A percentile compares a stretch with the other conserved stretches of the same genome.
phyloP scores from a whole-genome alignment of 768 basidiomycete species.

The Trametes villosa region DNA sequence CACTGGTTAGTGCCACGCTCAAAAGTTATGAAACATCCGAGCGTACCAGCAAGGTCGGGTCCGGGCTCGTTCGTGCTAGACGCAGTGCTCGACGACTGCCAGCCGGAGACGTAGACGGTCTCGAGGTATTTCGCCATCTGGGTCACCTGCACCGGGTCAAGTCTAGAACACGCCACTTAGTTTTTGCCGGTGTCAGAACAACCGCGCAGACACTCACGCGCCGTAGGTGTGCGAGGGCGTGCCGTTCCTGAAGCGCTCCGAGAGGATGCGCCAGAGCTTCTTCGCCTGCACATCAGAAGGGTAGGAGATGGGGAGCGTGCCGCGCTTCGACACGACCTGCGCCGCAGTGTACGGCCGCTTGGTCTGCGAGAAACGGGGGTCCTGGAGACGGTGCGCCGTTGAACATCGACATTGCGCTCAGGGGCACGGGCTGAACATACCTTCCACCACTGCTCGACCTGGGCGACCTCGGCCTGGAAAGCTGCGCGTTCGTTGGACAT shows the following conservation, averaged over 20 bases:
- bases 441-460: slow-evolving; percentile 94
- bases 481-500: slow-evolving; percentile 71
- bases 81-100: slow-evolving; percentile 94
- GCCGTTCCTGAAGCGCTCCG: slow-evolving; percentile 73
- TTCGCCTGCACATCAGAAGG: slow-evolving; percentile 84
- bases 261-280: slow-evolving; percentile 81
- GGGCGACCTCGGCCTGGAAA: slow-evolving; percentile 81
- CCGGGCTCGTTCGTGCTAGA: slow-evolving; percentile 95
- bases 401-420: background rate
- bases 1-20: background rate
- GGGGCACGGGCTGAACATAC: slow-evolving; percentile 44
- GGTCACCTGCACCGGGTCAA: slow-evolving; percentile 96
- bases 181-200: no score
- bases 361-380: slow-evolving; percentile 83
- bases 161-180: slow-evolving; percentile 54
- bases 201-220: slow-evolving; percentile 66
- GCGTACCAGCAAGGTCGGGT: slow-evolving; percentile 92
- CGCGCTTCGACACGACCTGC: slow-evolving; percentile 93
- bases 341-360: slow-evolving; percentile 91
- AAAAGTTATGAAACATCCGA: background rate
- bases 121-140: slow-evolving; percentile 99
- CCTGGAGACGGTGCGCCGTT: slow-evolving; percentile 47
- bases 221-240: slow-evolving; percentile 96
- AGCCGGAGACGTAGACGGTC: slow-evolving; percentile 98
- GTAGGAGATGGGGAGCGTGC: slow-evolving; percentile 83